Conservation (phyloP, 192 early-diverging fungal genomes). For the Paraglomus brasilianum region DNA sequence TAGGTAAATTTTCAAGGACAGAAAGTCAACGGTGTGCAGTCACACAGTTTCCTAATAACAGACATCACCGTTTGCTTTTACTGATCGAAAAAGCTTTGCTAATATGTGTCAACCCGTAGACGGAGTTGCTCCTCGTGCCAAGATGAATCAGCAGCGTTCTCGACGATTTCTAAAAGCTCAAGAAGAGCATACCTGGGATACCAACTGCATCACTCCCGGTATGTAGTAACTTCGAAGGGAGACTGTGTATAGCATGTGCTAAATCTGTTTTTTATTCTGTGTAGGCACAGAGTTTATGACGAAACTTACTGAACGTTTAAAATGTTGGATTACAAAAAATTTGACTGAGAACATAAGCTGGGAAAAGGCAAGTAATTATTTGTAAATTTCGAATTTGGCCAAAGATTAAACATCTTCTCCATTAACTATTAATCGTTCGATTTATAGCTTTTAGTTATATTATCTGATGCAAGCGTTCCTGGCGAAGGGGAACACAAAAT, state of each 20-base stretch:
- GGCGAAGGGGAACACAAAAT: slow-evolving; percentile 99
- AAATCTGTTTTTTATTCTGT: neutral
- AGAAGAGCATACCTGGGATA: slow-evolving; percentile 85
- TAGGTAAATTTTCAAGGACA: no score
- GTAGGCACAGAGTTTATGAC: slow-evolving; percentile 91
- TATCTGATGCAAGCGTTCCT: slow-evolving; percentile 93
- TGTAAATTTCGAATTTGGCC: no score
- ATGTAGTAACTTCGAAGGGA: no score
- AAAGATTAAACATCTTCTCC: no score
- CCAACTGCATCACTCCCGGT: slow-evolving; percentile 97
- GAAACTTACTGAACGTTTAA: slow-evolving; percentile 78
- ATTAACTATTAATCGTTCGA: no score
- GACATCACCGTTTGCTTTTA: no score
- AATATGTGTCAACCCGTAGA: slow-evolving; percentile 46
- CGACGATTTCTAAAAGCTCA: slow-evolving; percentile 94
- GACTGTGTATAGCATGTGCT: no score
- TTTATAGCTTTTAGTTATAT: slow-evolving; percentile 81
- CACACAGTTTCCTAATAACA: no score
- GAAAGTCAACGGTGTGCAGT: no score
- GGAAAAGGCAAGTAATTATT: slow-evolving; percentile 60
- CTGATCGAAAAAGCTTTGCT: no score
- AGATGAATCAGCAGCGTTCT: slow-evolving; percentile 99
- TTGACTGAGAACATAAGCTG: slow-evolving; percentile 86
- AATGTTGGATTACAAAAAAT: slow-evolving; percentile 85
- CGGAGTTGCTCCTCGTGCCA: slow-evolving; percentile 97